Evolutionary conservation across 805 yeast species (phyloP).

Genomic region (Saccharomycodes ludwigii): DNA sequence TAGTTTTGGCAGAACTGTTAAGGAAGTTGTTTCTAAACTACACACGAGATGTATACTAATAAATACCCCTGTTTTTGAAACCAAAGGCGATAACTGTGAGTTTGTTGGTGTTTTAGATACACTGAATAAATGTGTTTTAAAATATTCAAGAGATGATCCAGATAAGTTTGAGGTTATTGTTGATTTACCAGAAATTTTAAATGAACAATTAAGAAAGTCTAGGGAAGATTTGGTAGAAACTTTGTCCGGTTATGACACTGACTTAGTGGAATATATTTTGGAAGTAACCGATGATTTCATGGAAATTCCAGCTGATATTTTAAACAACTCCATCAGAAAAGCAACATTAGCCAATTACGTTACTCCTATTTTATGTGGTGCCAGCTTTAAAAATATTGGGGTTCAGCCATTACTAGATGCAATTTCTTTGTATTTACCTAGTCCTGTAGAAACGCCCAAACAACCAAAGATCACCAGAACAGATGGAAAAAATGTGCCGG

Average conservation of each 20-base stretch:
- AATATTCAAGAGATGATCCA: constrained; percentile 30
- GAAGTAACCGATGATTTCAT: constrained; percentile 60
- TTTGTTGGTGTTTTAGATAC: constrained; percentile 52
- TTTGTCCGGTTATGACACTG: constrained; percentile 72
- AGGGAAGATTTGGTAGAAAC: constrained; percentile 76
- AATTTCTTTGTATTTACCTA: constrained; percentile 63
- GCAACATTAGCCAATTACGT: constrained; percentile 48
- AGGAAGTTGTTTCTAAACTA: constrained; percentile 66
- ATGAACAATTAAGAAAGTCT: constrained; percentile 36
- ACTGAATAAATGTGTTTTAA: constrained; percentile 35
- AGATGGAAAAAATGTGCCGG: constrained; percentile 17
- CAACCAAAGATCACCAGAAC: constrained; percentile 37
- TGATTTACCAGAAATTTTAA: constrained; percentile 42
- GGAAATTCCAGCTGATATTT: constrained; percentile 40
- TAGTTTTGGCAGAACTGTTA: constrained; percentile 81
- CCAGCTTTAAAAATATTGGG: constrained; percentile 85
- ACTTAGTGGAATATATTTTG: constrained; percentile 61
- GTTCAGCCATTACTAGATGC: constrained; percentile 91
- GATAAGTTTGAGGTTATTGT: constrained; percentile 50
- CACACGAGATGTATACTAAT: constrained; percentile 62
- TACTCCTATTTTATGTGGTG: constrained; percentile 83
- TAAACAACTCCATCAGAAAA: constrained; percentile 49
- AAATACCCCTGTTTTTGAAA: constrained; percentile 60
- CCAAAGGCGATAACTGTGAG: constrained; percentile 13
- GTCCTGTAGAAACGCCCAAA: constrained; percentile 51